Evolutionary conservation across 2,329 filamentous ascomycete genomes (phyloP).

Genomic region (Fonsecaea multimorphosa): DNA sequence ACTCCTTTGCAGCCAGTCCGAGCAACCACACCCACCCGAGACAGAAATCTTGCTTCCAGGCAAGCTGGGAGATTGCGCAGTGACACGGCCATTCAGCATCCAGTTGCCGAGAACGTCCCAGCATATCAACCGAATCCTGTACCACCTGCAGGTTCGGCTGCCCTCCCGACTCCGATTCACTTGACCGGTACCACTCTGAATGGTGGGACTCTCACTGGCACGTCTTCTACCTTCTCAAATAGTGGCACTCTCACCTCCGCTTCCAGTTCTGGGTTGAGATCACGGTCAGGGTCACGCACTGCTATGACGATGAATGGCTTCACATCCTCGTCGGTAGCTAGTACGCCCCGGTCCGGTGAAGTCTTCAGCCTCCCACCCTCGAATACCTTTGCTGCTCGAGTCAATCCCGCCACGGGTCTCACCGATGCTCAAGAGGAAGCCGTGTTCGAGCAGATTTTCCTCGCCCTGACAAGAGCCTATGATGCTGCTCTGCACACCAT

Average conservation of each 20-base stretch:
- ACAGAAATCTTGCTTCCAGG: slow-evolving; percentile 43
- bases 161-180: slow-evolving; percentile 34
- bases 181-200: slow-evolving; percentile 34
- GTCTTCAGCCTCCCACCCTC: slow-evolving; percentile 68
- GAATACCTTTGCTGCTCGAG: slow-evolving; percentile 57
- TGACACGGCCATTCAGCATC: slow-evolving; percentile 58
- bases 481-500: slow-evolving; percentile 75
- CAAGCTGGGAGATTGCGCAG: slow-evolving; percentile 56
- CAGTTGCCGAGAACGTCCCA: slow-evolving; percentile 37
- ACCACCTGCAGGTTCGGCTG: slow-evolving; percentile 47
- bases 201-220: slow-evolving; percentile 25
- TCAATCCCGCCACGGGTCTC: slow-evolving; percentile 65
- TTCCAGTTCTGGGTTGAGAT: slow-evolving; percentile 32
- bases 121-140: slow-evolving; percentile 30
- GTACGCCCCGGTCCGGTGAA: slow-evolving; percentile 83
- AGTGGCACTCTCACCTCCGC: slow-evolving; percentile 31
- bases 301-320: slow-evolving; percentile 43
- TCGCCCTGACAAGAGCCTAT: slow-evolving; percentile 74
- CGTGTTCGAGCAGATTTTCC: slow-evolving; percentile 81
- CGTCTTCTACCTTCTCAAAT: slow-evolving; percentile 32
- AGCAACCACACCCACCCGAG: slow-evolving; percentile 55
- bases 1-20: slow-evolving; percentile 43
- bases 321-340: slow-evolving; percentile 56
- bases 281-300: slow-evolving; percentile 39
- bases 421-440: slow-evolving; percentile 75